Base-by-base conservation (phyloP, 768 basidiomycete genomes). In the Rubroboletus pulcherrimus region DNA sequence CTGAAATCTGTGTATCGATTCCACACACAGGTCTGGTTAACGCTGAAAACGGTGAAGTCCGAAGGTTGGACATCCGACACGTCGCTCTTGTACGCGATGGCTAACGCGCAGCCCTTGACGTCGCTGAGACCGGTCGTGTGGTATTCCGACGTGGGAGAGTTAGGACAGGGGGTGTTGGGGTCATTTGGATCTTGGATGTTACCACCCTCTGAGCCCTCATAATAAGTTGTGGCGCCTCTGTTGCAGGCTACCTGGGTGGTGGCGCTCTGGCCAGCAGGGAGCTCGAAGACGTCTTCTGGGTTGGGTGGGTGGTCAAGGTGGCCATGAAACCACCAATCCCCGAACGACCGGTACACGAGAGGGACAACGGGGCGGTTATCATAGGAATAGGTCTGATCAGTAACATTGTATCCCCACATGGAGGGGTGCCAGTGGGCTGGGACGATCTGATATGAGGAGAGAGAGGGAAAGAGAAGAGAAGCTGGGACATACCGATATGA, bases 1-100 rank as follows among this genome's bases (percentile, higher is more conserved):
- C 78, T 64, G 60, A 91, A 91, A 48, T 83, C 80, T 7, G 85
- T 90, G 66, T 82, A 81, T 19, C 86, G 76, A 24, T 73, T 78
- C 85, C 84, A 91, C 0, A 89, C 87, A 58, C 87, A 89, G 0
- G 82, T 85, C 46, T 86, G 84, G 64, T 90, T 89, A 12, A 89
- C 79, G 54, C 83, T 86, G 68, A 91, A 90, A 11, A 91, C 74
- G 0, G 83, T 79, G 63, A 91, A 85, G 70, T 90, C 87, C 42
- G 77, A 80, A 0, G 87, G 87, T 62, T 83, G 69, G 7, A 91
- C 79, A 0, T 77, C 60, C 0, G 66, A 71, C 1, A 77, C 81
- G 60, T 90, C 75, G 59, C 70, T 80, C 67, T 87, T 84, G 74
- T 93, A 91, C n/a, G 86, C 80, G 59, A 93, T 91, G 0, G 81